Conservation (phyloP, 148 eudicot genomes). For the Rhododendron ferrugineum region DNA sequence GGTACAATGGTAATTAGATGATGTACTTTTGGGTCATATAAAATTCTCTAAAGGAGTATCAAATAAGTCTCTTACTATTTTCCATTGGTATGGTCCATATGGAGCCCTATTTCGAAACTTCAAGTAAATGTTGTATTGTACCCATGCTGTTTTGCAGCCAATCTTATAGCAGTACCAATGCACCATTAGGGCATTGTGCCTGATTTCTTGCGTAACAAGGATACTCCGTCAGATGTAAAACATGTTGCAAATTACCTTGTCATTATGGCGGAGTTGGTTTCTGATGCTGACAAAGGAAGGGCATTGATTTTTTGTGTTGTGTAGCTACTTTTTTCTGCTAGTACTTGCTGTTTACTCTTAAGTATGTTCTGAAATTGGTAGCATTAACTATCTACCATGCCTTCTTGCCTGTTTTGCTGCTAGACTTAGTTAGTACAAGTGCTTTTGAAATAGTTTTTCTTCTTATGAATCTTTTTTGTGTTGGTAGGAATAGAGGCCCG, state of each 20-base stretch:
- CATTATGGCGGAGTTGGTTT: background rate
- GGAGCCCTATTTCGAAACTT: background rate
- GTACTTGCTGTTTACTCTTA: background rate
- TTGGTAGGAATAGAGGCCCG: conserved; percentile 79
- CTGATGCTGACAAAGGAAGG: background rate
- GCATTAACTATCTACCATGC: background rate
- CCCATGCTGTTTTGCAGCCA: background rate
- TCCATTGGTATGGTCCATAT: background rate
- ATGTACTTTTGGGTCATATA: background rate
- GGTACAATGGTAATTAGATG: background rate
- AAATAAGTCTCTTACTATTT: background rate
- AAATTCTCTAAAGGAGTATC: background rate
- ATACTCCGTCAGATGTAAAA: background rate
- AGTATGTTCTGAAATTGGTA: background rate
- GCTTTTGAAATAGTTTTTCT: background rate
- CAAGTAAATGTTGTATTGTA: background rate
- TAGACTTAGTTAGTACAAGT: background rate
- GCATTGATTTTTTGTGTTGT: background rate
- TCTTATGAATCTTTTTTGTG: background rate
- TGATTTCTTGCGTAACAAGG: background rate
- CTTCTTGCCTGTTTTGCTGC: background rate
- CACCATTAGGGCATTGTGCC: background rate
- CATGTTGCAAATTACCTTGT: background rate
- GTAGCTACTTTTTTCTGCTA: background rate
- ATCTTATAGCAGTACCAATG: background rate